Conservation (phyloP, 805 yeast genomes). For the Candida tallmaniae region DNA sequence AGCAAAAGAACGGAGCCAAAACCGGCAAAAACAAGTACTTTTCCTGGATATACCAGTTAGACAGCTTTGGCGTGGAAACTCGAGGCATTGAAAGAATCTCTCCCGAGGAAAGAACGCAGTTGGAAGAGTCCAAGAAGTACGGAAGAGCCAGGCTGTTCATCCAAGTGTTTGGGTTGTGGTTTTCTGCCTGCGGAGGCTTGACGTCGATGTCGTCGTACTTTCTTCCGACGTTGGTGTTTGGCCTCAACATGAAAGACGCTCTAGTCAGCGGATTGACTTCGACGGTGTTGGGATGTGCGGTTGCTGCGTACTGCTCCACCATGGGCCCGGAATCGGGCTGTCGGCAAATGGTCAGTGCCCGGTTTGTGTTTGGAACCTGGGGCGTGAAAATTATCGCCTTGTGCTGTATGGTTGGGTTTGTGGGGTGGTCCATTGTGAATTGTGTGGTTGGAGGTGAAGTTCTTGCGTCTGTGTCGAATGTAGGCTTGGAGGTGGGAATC, state of each 20-base stretch:
- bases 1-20: too few relatives aligned
- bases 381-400: constrained; percentile 28
- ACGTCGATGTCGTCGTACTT: constrained; percentile 37
- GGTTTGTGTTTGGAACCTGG: constrained; percentile 34
- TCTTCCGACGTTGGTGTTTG: constrained; percentile 25
- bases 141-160: constrained; percentile 17
- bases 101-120: constrained; percentile 21
- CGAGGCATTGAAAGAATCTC: constrained; percentile 33
- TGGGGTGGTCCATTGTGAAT: constrained; percentile 37
- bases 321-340: constrained; percentile 38
- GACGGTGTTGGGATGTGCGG: constrained; percentile 28
- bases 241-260: constrained; percentile 22
- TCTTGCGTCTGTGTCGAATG: constrained; percentile 22
- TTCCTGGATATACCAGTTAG: constrained; percentile 20
- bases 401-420: constrained; percentile 27
- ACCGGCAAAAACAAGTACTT: too few relatives aligned
- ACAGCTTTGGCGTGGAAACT: constrained; percentile 26
- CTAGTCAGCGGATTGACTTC: constrained; percentile 27
- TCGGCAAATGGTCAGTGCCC: constrained; percentile 34
- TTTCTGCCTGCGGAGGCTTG: constrained; percentile 36
- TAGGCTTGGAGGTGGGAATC: constrained; percentile 27
- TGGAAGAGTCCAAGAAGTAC: constrained; percentile 7
- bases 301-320: constrained; percentile 34
- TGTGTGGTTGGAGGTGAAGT: constrained; percentile 37
- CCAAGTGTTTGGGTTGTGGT: constrained; percentile 33